A percentile compares a stretch with the other conserved stretches of the same genome.
Evolutionary conservation across 371 early-diverging fungal genomes (phyloP).

Genomic region (Rhizopus stolonifer): DNA sequence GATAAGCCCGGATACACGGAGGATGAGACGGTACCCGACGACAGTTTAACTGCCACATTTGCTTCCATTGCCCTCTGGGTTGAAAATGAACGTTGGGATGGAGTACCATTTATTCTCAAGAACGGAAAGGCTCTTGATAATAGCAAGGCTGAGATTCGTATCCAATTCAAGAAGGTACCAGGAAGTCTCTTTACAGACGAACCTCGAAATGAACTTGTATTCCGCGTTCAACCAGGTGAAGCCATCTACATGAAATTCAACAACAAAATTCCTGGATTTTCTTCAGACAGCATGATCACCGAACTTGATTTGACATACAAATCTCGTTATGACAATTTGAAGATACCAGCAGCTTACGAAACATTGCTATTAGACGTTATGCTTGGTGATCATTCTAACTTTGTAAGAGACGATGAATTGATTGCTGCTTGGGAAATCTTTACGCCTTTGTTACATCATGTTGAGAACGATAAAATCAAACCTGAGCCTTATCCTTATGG

Average conservation of each 20-base stretch:
- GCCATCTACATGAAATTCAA: conserved; percentile 95
- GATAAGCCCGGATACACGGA: conserved; percentile 85
- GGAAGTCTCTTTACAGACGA: conserved; percentile 70
- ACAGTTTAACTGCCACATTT: conserved; percentile 85
- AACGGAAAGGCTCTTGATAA: conserved; percentile 94
- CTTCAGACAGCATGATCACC: conserved; percentile 68
- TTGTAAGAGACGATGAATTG: conserved; percentile 95
- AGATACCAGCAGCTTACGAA: conserved; percentile 97
- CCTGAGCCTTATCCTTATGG: conserved; percentile 85
- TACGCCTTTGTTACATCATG: conserved; percentile 89
- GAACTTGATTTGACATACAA: conserved; percentile 92
- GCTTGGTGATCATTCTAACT: conserved; percentile 91
- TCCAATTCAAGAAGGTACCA: conserved; percentile 91
- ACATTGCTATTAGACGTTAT: conserved; percentile 87
- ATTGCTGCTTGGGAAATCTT: conserved; percentile 96
- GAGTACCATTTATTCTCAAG: conserved; percentile 95
- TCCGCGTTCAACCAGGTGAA: conserved; percentile 92
- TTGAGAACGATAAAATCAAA: conserved; percentile 70
- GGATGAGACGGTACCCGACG: conserved; percentile 80
- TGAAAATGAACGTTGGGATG: conserved; percentile 93
- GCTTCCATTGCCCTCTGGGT: conserved; percentile 86
- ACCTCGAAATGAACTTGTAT: conserved; percentile 92
- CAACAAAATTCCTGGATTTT: conserved; percentile 86
- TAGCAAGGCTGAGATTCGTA: conserved; percentile 88
- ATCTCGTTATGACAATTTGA: conserved; percentile 76